phyloP scores from a whole-genome alignment of 305 asterid species.

The Lippia alba region DNA sequence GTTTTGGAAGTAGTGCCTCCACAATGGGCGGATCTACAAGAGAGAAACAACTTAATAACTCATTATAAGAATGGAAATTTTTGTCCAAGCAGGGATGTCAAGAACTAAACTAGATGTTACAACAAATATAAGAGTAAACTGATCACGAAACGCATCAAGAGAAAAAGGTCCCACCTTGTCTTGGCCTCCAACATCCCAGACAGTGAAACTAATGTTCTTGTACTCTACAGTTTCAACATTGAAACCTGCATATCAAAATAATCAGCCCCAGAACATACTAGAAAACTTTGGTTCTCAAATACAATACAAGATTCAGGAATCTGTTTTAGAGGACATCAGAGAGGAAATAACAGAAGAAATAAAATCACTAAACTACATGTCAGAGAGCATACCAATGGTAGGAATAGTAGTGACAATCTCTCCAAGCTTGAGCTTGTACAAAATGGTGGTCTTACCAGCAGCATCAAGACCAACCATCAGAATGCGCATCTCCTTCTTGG shows the following conservation, averaged over 20 bases:
- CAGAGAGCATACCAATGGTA: slow-evolving; percentile 74
- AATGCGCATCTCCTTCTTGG: slow-evolving; percentile 95
- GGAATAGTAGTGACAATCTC: slow-evolving; percentile 94
- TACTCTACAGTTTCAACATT: slow-evolving; percentile 80
- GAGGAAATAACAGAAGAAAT: not conserved
- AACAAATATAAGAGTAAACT: slow-evolving; percentile 10
- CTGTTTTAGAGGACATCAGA: slow-evolving; percentile 5
- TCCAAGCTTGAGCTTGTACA: slow-evolving; percentile 97
- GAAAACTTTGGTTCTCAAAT: not conserved
- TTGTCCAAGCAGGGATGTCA: not conserved
- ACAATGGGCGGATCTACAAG: slow-evolving; percentile 74
- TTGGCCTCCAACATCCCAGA: slow-evolving; percentile 87
- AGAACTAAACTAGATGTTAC: not conserved
- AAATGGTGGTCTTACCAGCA: slow-evolving; percentile 95
- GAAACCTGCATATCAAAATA: slow-evolving; percentile 54
- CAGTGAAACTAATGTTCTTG: slow-evolving; percentile 83
- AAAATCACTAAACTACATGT: not conserved
- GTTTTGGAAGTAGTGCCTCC: slow-evolving; percentile 87
- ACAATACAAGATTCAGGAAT: slow-evolving; percentile 5
- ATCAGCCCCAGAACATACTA: slow-evolving; percentile 13
- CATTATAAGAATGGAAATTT: slow-evolving; percentile 8
- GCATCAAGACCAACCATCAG: slow-evolving; percentile 97
- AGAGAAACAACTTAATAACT: slow-evolving; percentile 10
- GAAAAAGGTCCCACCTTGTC: slow-evolving; percentile 56
- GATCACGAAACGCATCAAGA: slow-evolving; percentile 5